Base-by-base conservation (phyloP, 2,329 filamentous ascomycete species). In the Periconia sp. region DNA sequence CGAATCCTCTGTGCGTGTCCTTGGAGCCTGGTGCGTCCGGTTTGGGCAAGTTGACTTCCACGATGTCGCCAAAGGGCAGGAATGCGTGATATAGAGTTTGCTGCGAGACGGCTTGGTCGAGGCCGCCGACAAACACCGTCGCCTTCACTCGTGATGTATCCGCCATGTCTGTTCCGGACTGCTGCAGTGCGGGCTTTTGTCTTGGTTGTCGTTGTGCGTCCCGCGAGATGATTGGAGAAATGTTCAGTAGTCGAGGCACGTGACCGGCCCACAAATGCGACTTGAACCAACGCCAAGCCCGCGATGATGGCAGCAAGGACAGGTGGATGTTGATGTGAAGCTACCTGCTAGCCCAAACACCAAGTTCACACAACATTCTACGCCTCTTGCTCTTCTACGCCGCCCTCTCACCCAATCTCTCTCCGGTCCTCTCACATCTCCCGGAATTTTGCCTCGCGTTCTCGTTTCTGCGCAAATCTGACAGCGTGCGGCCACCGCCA, bases 61-160 rank as follows among this genome's bases (percentile, higher is more conserved):
- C 85, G 50, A 99, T 92, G 69, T 96, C 92, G 64, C 95, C 94
- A 70, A 99, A 99, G 0, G 95, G 94, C 43, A 99, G 83, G 74
- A 99, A 99, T 41, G 92, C 92, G 62, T 95, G 89, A 60, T 91
- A 86, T 33, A 99, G 78, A 48, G 86, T 88, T 48, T 83, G 81
- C 25, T 78, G 77, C 10, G 86, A 92, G 45, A 95, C 91, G 37
- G 84, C 79, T 50, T 86, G 83, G 56, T 94, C 86, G 36, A 99
- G 83, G 22, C 92, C 92, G 51, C 92, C 92, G 37, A 99, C 89
- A 67, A 95, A 95, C 50, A 99, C 81, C 9, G 94, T 99, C 32
- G 89, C 85, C 73, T 96, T 96, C 73, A 92, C 86, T 50, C 92
- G 85, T 36, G 88, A 77, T 39, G 86, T 78, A 69, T 96, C 91